Evolutionary conservation across 257 asterid species (phyloP).

Genomic region (Ophiorrhiza pumila): DNA sequence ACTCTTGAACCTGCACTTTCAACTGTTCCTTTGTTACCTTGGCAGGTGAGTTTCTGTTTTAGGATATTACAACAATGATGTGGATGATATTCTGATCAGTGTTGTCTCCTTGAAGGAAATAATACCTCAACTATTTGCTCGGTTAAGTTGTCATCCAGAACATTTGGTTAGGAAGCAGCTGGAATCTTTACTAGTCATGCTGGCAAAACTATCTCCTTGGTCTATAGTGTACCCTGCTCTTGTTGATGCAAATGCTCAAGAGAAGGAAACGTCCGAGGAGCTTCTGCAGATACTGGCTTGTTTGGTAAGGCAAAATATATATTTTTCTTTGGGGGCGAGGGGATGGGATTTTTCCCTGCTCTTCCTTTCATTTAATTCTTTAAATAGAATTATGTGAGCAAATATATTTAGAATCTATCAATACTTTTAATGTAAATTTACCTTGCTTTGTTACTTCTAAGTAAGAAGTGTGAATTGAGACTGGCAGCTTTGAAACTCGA

Average conservation of each 20-base stretch:
- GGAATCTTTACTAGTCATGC: slow-evolving; percentile 76
- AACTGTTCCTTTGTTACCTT: slow-evolving; percentile 84
- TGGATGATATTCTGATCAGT: slow-evolving; percentile 33
- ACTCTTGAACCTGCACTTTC: slow-evolving; percentile 78
- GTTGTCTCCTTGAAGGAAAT: slow-evolving; percentile 62
- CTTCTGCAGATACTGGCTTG: slow-evolving; percentile 76
- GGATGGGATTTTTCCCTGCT: too few relatives aligned
- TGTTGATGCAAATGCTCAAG: slow-evolving; percentile 83
- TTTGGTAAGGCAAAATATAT: slow-evolving; percentile 49
- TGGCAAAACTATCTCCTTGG: slow-evolving; percentile 91
- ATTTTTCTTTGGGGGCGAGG: too few relatives aligned
- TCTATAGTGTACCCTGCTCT: slow-evolving; percentile 92
- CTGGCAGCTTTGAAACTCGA: background rate
- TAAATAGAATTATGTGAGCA: background rate
- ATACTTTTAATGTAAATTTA: background rate
- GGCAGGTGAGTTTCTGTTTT: slow-evolving; percentile 70
- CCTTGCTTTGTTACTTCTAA: background rate
- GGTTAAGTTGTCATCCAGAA: slow-evolving; percentile 90
- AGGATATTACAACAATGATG: slow-evolving; percentile 18
- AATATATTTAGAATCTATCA: background rate
- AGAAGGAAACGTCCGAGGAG: slow-evolving; percentile 86
- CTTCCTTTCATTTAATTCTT: slow-evolving; percentile 3
- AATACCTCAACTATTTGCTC: slow-evolving; percentile 93
- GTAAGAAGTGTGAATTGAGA: background rate
- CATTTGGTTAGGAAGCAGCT: slow-evolving; percentile 79